Base-by-base conservation (phyloP, 1,139 yeast genomes). In the Blastobotrys buckinghamii region DNA sequence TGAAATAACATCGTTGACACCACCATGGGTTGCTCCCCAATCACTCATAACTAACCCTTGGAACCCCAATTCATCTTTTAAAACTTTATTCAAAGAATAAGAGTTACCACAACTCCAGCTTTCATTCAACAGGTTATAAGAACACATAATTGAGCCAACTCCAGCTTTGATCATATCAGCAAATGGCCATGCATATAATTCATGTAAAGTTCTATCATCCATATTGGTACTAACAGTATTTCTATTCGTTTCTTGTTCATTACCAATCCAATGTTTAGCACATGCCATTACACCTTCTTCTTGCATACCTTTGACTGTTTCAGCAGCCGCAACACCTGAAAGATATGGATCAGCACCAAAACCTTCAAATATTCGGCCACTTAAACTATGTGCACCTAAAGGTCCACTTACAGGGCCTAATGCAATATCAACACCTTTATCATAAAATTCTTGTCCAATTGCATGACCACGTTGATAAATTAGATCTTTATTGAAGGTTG, bases 21-120 rank as follows among this genome's bases (percentile, higher is more conserved):
- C 84, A 16, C 77, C 63, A 53, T 77, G 80, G 32, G 53, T 53
- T 2, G 82, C 85, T 24, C 79, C 79, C 84, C 85, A 80, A 59
- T 81, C 86, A 30, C 82, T 75, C 50, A 80, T 74, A 6, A 81
- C 81, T 61, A 79, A 79, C 0, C 86, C 87, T 62, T 80, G 83
- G 59, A 81, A 81, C 1, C 83, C 84, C 49, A 80, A 66, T 63
- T 81, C 85, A 49, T 76, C 81, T 60, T 81, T 81, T 54, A 81
- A 66, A 22, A 81, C 64, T 52, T 74, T 71, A 59, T 81, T 80
- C 53, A 81, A 56, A 47, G 78, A 64, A 55, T 78, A 76, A 1
- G 82, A 75, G 61, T 81, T 81, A 57, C 81, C 82, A 63, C 85
- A 80, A 2, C 81, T 77, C 56, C 78, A 75, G 0, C 81, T 71